Percentiles rank a stretch among this genome's conserved stretches.
Conservation (phyloP, 2,329 filamentous ascomycete genomes). For the Lasiodiplodia citricola region DNA sequence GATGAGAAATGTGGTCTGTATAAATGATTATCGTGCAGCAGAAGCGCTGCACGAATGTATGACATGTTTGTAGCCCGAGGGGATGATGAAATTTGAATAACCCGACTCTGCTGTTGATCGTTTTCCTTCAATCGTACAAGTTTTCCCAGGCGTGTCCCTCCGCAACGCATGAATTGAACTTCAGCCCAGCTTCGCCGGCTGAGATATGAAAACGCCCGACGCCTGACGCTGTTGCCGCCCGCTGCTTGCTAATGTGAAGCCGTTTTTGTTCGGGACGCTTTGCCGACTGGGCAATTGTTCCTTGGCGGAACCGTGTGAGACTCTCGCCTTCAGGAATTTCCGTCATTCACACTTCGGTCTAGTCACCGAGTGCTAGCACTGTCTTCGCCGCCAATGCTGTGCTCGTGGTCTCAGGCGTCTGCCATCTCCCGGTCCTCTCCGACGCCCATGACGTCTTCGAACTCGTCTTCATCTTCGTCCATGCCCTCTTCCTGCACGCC, state of each 20-base stretch:
- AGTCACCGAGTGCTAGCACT: background rate
- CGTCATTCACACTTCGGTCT: background rate
- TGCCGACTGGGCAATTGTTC: background rate
- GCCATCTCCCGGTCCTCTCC: constrained; percentile 40
- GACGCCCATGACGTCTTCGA: constrained; percentile 47
- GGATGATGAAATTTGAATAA: constrained; percentile 3
- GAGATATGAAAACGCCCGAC: constrained; percentile 18
- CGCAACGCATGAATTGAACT: background rate
- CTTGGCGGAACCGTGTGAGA: background rate
- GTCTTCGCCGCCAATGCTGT: background rate
- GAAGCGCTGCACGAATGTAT: background rate
- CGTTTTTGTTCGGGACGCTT: background rate
- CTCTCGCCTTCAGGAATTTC: background rate
- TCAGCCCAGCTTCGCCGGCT: constrained; percentile 5
- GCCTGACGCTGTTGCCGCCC: constrained; percentile 5
- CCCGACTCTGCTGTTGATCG: background rate
- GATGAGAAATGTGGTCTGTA: constrained; percentile 12
- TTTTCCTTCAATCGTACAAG: background rate
- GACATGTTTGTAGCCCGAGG: background rate
- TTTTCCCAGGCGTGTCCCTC: background rate
- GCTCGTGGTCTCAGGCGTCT: constrained; percentile 35
- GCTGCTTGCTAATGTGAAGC: background rate
- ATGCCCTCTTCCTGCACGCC: constrained; percentile 40
- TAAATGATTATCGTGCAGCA: background rate
- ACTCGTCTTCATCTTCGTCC: constrained; percentile 50